Conservation (phyloP, 2,329 filamentous ascomycete genomes). For the Phialemoniopsis sp. region DNA sequence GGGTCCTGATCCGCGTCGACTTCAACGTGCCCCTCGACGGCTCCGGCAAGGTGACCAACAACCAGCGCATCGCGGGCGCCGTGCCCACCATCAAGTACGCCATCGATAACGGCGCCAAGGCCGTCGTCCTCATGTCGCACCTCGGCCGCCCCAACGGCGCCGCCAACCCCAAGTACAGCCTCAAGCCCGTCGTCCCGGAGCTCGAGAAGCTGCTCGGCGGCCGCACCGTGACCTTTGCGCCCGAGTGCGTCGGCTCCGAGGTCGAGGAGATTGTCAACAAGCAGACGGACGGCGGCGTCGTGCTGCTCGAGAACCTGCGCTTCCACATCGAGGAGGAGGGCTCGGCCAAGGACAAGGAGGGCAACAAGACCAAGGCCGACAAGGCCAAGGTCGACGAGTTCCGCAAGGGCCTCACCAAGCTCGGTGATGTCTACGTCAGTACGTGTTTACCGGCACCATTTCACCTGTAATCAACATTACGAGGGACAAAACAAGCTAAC, state of each 20-base stretch:
- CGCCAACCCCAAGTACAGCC: constrained; percentile 86
- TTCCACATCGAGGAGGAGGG: constrained; percentile 99
- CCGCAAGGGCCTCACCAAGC: constrained; percentile 88
- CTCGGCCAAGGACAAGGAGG: constrained; percentile 86
- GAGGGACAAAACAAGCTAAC: constrained; percentile 1
- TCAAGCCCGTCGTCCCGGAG: constrained; percentile 86
- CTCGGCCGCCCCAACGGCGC: constrained; percentile 93
- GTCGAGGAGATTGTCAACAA: constrained; percentile 87
- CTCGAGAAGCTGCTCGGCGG: constrained; percentile 82
- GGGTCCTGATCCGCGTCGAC: constrained; percentile 97
- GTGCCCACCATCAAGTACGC: constrained; percentile 94
- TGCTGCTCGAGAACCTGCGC: constrained; percentile 95
- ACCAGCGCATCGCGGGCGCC: constrained; percentile 95
- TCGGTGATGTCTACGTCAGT: constrained; percentile 97
- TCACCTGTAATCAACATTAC: too few species aligned
- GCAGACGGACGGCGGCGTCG: constrained; percentile 74
- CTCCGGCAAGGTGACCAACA: constrained; percentile 94
- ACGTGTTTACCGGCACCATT: too few species aligned
- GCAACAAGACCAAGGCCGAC: constrained; percentile 98
- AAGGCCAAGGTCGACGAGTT: constrained; percentile 90
- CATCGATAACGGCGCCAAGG: constrained; percentile 83
- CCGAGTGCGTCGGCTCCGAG: constrained; percentile 86
- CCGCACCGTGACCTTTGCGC: constrained; percentile 74
- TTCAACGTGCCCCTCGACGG: constrained; percentile 98
- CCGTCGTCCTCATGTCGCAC: constrained; percentile 97